Evolutionary conservation across 164 flowering plant species (phyloP).

Genomic region (Aristolochia contorta): DNA sequence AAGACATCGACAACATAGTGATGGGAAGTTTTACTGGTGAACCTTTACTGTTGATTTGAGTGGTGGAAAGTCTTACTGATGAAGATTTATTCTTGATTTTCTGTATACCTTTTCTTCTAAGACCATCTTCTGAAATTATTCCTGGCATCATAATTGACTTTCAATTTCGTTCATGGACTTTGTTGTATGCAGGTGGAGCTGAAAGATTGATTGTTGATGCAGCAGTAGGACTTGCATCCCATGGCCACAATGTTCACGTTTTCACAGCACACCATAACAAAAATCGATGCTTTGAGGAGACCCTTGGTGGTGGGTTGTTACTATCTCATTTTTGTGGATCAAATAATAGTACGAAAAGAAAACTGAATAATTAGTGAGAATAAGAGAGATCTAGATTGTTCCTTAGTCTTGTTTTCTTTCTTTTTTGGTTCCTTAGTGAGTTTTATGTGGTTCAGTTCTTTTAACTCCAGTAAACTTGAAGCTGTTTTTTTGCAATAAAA

Average conservation of each 20-base stretch:
- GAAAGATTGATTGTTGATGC: slow-evolving; percentile 94
- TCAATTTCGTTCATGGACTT: not conserved
- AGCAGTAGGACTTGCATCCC: slow-evolving; percentile 69
- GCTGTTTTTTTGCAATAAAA: not conserved
- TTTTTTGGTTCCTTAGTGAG: too few species aligned
- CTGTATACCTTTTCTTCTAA: not conserved
- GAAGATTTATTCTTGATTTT: not conserved
- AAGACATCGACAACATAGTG: not conserved
- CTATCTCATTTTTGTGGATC: not conserved
- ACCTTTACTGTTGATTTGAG: too few species aligned
- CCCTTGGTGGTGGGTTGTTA: slow-evolving; percentile 47
- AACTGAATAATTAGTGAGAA: too few species aligned
- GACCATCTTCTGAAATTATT: not conserved
- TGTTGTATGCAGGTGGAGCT: slow-evolving; percentile 68
- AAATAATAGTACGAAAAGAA: too few species aligned
- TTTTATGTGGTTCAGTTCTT: too few species aligned
- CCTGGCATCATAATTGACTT: not conserved
- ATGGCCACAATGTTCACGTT: slow-evolving; percentile 77
- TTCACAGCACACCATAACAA: slow-evolving; percentile 87
- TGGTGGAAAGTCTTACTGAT: not conserved
- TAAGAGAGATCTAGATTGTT: not conserved
- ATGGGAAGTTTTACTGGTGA: too few species aligned
- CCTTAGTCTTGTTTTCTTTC: not conserved
- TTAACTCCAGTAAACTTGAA: too few species aligned
- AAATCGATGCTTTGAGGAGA: slow-evolving; percentile 91